These are phyloP conservation scores for Cytospora piceicola DNA, from an alignment of 2,329 filamentous ascomycete species.

Conservation along the genomic window DNA sequence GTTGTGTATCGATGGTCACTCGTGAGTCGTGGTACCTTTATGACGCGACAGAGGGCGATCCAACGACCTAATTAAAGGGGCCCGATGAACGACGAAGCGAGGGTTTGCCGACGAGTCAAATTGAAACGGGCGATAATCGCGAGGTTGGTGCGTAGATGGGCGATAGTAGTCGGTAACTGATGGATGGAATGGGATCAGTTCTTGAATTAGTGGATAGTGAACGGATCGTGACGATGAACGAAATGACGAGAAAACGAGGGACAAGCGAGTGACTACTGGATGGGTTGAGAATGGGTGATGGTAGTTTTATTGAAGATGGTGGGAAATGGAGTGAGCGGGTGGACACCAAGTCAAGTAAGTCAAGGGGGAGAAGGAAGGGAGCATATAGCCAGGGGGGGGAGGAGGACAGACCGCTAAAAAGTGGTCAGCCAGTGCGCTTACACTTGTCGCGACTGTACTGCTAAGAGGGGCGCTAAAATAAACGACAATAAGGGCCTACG, in stretches of 20 bases:
- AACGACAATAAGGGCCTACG: neutral
- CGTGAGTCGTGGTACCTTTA: conserved; percentile 6
- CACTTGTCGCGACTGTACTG: neutral
- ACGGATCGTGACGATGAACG: conserved; percentile 17
- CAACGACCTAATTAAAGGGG: conserved; percentile 17
- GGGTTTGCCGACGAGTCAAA: conserved; percentile 7
- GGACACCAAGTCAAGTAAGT: conserved; percentile 5
- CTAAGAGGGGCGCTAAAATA: neutral
- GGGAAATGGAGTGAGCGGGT: conserved; percentile 13
- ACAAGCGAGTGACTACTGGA: conserved; percentile 18
- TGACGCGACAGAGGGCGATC: conserved; percentile 1
- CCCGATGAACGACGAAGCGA: conserved; percentile 2
- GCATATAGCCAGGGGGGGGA: neutral
- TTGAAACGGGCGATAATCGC: neutral
- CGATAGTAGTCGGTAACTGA: neutral
- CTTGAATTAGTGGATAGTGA: conserved; percentile 11
- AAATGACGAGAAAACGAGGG: conserved; percentile 18
- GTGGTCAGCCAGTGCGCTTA: neutral
- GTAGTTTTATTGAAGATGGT: conserved; percentile 24
- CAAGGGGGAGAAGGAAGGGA: neutral
- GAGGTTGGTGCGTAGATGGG: neutral
- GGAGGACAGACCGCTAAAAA: neutral
- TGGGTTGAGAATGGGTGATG: conserved; percentile 7
- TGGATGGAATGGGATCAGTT: neutral
- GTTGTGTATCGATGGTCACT: conserved; percentile 3